Evolutionary conservation across 2,329 filamentous ascomycete genomes (phyloP).

Genomic region (Amesomyces nigricolor): DNA sequence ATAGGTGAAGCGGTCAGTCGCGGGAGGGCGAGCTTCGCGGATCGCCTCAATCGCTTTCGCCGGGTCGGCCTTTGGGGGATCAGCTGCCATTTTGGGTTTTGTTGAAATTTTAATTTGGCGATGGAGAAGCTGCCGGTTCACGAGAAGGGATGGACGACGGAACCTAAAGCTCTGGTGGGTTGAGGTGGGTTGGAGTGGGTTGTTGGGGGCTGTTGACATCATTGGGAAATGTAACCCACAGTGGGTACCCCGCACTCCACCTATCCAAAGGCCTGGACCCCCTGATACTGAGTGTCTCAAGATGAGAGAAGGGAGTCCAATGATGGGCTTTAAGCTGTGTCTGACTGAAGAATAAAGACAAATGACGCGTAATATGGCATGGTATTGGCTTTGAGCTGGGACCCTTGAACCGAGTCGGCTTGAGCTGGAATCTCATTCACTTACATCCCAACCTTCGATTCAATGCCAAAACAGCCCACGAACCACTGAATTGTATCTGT

Average conservation of each 20-base stretch:
- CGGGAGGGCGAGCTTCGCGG: conserved; percentile 45
- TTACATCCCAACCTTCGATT: too few relatives aligned
- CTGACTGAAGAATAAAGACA: too few relatives aligned
- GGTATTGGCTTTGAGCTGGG: too few relatives aligned
- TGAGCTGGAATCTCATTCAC: too few relatives aligned
- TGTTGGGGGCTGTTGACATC: conserved; percentile 8
- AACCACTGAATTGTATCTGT: too few relatives aligned
- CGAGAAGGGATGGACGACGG: background rate
- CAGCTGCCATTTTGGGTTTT: conserved; percentile 17
- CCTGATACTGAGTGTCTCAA: too few relatives aligned
- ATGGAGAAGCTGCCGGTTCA: background rate
- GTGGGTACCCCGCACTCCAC: conserved; percentile 4
- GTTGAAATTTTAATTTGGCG: background rate
- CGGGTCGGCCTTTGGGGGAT: conserved; percentile 24
- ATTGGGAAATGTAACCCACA: background rate
- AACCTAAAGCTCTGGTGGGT: background rate
- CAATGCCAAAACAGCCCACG: too few relatives aligned
- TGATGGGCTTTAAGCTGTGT: too few relatives aligned
- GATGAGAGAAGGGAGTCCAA: too few relatives aligned
- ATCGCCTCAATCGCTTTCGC: conserved; percentile 42
- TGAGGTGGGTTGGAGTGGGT: background rate
- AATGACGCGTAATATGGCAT: too few relatives aligned
- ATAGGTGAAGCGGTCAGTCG: conserved; percentile 66
- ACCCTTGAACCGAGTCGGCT: too few relatives aligned
- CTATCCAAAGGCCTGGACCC: too few relatives aligned